Percentiles rank a stretch among this genome's conserved stretches.
Evolutionary conservation across 164 flowering plant genomes (phyloP).

Genomic region (Macadamia tetraphylla): DNA sequence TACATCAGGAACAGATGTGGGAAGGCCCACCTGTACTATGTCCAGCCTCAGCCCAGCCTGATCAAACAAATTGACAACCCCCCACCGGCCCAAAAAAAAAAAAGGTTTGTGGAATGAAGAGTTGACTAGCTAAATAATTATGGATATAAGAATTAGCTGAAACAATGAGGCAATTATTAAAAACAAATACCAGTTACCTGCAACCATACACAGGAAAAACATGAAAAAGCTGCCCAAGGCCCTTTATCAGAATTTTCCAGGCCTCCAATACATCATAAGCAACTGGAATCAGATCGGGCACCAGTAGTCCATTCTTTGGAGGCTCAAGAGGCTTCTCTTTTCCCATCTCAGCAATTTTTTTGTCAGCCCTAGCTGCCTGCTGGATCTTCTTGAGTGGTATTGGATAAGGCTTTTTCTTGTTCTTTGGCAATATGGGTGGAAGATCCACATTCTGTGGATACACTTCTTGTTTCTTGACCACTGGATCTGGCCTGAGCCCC

Average conservation of each 20-base stretch:
- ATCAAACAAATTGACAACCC: too few relatives aligned
- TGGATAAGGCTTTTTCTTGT: conserved; percentile 89
- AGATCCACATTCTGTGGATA: conserved; percentile 81
- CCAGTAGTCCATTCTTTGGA: conserved; percentile 84
- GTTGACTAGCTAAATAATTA: not conserved
- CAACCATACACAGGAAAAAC: conserved; percentile 88
- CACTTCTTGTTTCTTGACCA: conserved; percentile 19
- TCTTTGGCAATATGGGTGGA: conserved; percentile 63
- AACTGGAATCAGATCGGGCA: conserved; percentile 73
- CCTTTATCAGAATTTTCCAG: conserved; percentile 77
- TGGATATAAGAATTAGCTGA: not conserved
- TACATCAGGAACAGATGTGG: not conserved
- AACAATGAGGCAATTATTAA: not conserved
- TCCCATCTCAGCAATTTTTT: conserved; percentile 72
- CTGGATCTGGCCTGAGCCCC: conserved; percentile 8
- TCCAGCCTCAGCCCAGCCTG: too few relatives aligned
- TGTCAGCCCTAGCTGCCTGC: conserved; percentile 55
- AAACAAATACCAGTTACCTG: conserved; percentile 41
- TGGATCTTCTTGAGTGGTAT: conserved; percentile 64
- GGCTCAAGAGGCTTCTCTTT: conserved; percentile 83
- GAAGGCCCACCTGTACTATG: too few relatives aligned
- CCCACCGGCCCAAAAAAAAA: too few relatives aligned
- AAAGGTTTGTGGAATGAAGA: not conserved
- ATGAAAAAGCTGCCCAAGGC: conserved; percentile 75
- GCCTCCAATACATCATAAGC: conserved; percentile 80